Conservation (phyloP, 2,329 filamentous ascomycete genomes). For the Coleophoma eucalyptorum region DNA sequence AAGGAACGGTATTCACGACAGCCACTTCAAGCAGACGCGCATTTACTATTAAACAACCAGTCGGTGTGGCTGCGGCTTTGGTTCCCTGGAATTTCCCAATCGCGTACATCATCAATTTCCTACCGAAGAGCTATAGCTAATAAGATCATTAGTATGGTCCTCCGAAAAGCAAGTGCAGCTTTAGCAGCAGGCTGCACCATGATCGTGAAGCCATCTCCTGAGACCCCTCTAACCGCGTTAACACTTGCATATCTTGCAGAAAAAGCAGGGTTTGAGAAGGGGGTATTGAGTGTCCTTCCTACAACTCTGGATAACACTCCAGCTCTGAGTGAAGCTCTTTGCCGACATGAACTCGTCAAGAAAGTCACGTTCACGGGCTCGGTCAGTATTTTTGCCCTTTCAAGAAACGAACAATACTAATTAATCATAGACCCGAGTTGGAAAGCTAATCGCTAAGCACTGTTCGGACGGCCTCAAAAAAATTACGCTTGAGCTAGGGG, state of each 20-base stretch:
- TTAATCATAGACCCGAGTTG: conserved; percentile 42
- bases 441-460: conserved; percentile 53
- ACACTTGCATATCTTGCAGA: conserved; percentile 45
- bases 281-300: conserved; percentile 54
- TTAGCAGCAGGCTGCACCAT: conserved; percentile 69
- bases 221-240: conserved; percentile 52
- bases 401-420: neutral
- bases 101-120: conserved; percentile 31
- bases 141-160: conserved; percentile 38
- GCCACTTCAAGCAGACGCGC: conserved; percentile 59
- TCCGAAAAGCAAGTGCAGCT: conserved; percentile 62
- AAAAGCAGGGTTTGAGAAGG: conserved; percentile 48
- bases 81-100: conserved; percentile 74
- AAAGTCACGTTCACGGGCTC: conserved; percentile 56
- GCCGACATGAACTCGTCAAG: conserved; percentile 49
- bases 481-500: conserved; percentile 55
- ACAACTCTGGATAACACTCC: conserved; percentile 50
- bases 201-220: conserved; percentile 65
- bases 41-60: conserved; percentile 71
- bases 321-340: conserved; percentile 44
- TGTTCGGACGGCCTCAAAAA: conserved; percentile 56
- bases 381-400: neutral
- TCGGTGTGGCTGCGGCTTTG: conserved; percentile 64
- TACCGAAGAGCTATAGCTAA: neutral
- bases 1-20: conserved; percentile 56